Evolutionary conservation across 2,329 filamentous ascomycete species (phyloP).

Genomic region (Dactylellina parvicollis): DNA sequence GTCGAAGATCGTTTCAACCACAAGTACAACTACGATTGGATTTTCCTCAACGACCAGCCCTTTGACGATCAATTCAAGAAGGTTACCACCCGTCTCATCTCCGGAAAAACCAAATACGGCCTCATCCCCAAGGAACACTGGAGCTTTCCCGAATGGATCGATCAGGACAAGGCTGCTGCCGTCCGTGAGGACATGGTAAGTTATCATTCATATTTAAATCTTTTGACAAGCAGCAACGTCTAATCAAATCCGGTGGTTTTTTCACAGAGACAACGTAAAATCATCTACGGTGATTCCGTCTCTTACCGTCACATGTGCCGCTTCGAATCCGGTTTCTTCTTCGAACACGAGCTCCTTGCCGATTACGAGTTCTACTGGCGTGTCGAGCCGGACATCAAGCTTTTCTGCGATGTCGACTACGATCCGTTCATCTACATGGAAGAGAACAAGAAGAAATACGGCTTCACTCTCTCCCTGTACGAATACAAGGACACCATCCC

Average conservation of each 20-base stretch:
- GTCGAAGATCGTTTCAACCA: slow-evolving; percentile 98
- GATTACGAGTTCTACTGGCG: slow-evolving; percentile 99
- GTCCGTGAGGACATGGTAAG: slow-evolving; percentile 89
- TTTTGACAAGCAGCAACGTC: background rate
- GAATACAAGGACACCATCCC: slow-evolving; percentile 97
- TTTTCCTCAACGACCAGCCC: slow-evolving; percentile 95
- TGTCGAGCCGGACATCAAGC: slow-evolving; percentile 94
- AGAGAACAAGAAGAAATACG: slow-evolving; percentile 97
- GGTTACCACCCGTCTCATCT: slow-evolving; percentile 87
- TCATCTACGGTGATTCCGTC: slow-evolving; percentile 97
- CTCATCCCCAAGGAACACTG: slow-evolving; percentile 91
- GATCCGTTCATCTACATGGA: slow-evolving; percentile 97
- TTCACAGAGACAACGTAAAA: slow-evolving; percentile 75
- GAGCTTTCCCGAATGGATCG: slow-evolving; percentile 96
- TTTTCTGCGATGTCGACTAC: slow-evolving; percentile 94
- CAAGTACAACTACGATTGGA: slow-evolving; percentile 98
- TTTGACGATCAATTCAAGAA: slow-evolving; percentile 95
- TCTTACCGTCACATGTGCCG: slow-evolving; percentile 99
- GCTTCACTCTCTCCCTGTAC: slow-evolving; percentile 92
- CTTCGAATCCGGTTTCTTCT: slow-evolving; percentile 99
- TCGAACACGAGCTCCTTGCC: slow-evolving; percentile 89
- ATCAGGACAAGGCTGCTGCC: slow-evolving; percentile 89
- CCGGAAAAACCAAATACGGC: slow-evolving; percentile 90
- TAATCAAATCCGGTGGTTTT: background rate
- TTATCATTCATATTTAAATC: background rate